Percentiles rank a stretch among this genome's conserved stretches.
phyloP scores from a whole-genome alignment of 805 yeast species.

The Debaryomyces castellii region DNA sequence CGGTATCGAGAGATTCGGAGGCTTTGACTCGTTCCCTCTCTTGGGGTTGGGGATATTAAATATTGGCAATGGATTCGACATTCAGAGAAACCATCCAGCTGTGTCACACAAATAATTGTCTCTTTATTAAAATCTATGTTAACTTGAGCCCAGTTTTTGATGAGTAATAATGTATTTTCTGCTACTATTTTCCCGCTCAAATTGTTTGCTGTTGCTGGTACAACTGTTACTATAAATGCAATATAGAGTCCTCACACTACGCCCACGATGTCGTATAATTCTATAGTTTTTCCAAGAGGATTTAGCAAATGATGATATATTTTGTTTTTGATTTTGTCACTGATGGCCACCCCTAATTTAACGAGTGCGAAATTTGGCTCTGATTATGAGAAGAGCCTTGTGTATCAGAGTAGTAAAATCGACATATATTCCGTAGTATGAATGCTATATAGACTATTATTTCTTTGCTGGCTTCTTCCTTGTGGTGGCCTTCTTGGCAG shows the following conservation, averaged over 20 bases:
- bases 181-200: neutral
- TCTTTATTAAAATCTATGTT: neutral
- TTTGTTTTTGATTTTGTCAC: neutral
- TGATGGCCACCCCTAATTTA: neutral
- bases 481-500: constrained; percentile 6
- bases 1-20: constrained; percentile 31
- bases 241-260: neutral
- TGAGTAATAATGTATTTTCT: neutral
- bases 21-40: constrained; percentile 17
- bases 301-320: neutral
- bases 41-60: constrained; percentile 35
- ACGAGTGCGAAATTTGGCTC: too few species aligned
- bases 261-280: neutral
- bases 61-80: constrained; percentile 22
- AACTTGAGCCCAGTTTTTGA: too few species aligned
- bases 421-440: neutral
- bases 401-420: too few species aligned
- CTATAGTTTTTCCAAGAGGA: neutral
- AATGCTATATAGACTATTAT: neutral
- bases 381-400: too few species aligned
- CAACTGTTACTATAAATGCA: neutral
- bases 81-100: too few species aligned
- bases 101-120: neutral
- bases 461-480: constrained; percentile 1
- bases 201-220: neutral